These are phyloP conservation scores for Cyclotella baltica DNA, from an alignment of 108 stramenopile genomes.

Conservation along the genomic window DNA sequence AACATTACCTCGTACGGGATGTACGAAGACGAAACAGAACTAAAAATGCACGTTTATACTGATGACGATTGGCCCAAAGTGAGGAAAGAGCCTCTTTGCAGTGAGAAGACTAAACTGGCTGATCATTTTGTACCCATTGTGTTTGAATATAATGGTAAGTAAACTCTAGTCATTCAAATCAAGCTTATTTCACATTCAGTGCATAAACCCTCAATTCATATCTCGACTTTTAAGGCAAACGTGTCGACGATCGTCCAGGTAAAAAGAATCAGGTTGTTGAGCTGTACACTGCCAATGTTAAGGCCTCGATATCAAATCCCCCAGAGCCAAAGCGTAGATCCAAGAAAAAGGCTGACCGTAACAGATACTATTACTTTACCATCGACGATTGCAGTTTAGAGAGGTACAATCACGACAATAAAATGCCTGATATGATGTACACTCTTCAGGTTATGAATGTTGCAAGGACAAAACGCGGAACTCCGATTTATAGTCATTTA, in stretches of 20 bases:
- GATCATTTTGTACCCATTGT: slow-evolving; percentile 30
- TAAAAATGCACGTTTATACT: slow-evolving; percentile 60
- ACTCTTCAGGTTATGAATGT: slow-evolving; percentile 46
- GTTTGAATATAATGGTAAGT: no score
- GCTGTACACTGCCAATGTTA: slow-evolving; percentile 24
- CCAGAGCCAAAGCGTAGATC: slow-evolving; percentile 15
- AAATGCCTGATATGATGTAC: slow-evolving; percentile 65
- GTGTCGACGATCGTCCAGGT: slow-evolving; percentile 35
- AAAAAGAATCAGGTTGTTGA: slow-evolving; percentile 27
- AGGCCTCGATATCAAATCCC: slow-evolving; percentile 25
- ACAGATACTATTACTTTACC: slow-evolving; percentile 77
- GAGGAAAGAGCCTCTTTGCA: slow-evolving; percentile 61
- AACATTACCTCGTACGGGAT: slow-evolving; percentile 51
- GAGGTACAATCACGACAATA: slow-evolving; percentile 60
- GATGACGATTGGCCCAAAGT: slow-evolving; percentile 75
- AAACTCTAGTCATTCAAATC: no score
- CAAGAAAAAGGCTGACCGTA: slow-evolving; percentile 48
- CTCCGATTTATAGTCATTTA: slow-evolving; percentile 60
- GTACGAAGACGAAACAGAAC: slow-evolving; percentile 63
- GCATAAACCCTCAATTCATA: no score
- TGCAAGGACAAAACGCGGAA: not conserved
- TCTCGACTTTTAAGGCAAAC: slow-evolving; percentile 54
- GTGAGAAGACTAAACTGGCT: slow-evolving; percentile 61
- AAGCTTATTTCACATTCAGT: no score
- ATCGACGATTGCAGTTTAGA: slow-evolving; percentile 85